Evolutionary conservation across 306 rosid species (phyloP).

Genomic region (Canavalia gladiata): DNA sequence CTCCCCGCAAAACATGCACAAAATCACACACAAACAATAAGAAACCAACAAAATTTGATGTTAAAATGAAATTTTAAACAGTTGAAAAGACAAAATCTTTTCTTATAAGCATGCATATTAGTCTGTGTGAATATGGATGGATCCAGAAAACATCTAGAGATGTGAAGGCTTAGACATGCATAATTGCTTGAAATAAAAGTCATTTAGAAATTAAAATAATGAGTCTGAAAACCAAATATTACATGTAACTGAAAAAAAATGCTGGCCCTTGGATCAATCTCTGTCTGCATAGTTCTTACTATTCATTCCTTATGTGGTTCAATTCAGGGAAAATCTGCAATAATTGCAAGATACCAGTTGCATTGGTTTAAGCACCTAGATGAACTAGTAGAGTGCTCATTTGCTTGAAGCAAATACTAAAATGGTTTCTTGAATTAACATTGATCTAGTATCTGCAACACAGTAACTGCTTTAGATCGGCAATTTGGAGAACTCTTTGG

Average conservation of each 20-base stretch:
- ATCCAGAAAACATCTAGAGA: too few relatives aligned
- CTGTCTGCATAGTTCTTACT: background rate
- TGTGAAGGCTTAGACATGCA: too few relatives aligned
- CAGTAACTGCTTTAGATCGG: slow-evolving; percentile 20
- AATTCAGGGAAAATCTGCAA: slow-evolving; percentile 25
- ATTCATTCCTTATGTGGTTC: slow-evolving; percentile 23
- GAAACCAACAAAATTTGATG: slow-evolving; percentile 2
- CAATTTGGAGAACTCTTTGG: slow-evolving; percentile 19
- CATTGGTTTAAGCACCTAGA: slow-evolving; percentile 17
- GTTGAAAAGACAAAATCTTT: slow-evolving; percentile 10
- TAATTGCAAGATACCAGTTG: slow-evolving; percentile 26
- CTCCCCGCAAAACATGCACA: background rate
- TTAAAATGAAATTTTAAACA: background rate
- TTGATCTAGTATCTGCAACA: slow-evolving; percentile 17
- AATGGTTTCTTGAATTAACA: slow-evolving; percentile 11
- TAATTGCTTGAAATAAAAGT: slow-evolving; percentile 18
- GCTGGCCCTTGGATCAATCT: background rate
- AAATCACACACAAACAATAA: background rate
- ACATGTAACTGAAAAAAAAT: background rate
- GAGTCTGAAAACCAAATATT: background rate
- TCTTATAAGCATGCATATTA: slow-evolving; percentile 9
- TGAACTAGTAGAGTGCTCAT: background rate
- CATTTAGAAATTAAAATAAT: background rate
- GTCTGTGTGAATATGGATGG: background rate
- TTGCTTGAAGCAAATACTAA: slow-evolving; percentile 27